Conservation (phyloP, 768 basidiomycete genomes). For the Paxillus rubicundulus region DNA sequence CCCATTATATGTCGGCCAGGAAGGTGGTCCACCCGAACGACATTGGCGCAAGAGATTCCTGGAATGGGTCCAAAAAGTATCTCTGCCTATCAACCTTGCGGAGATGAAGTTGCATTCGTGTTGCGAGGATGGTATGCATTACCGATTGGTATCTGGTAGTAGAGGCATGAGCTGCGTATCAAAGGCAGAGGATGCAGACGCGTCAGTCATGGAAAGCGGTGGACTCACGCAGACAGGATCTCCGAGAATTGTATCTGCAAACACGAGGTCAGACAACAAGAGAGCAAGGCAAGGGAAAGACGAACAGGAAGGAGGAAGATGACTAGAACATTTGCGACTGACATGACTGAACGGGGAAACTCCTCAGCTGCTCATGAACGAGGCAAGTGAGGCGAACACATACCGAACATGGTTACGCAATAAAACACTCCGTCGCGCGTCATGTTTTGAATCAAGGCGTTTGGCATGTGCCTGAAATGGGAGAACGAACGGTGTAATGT, state of each 20-base stretch:
- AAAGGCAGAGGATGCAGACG: too few relatives aligned
- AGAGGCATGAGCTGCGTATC: background rate
- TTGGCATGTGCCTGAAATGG: too few relatives aligned
- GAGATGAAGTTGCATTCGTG: conserved; percentile 1
- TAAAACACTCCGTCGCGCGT: too few relatives aligned
- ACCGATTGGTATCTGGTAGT: background rate
- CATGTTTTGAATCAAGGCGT: too few relatives aligned
- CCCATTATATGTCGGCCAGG: too few relatives aligned
- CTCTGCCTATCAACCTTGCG: background rate
- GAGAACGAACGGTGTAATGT: background rate
- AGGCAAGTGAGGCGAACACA: too few relatives aligned
- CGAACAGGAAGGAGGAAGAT: background rate
- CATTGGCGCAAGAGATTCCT: background rate
- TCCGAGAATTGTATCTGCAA: background rate
- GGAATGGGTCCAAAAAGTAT: background rate
- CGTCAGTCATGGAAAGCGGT: background rate
- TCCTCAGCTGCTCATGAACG: background rate
- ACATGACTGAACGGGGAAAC: background rate
- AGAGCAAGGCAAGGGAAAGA: background rate
- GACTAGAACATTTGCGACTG: background rate
- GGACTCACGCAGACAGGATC: background rate
- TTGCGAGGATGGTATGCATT: conserved; percentile 4
- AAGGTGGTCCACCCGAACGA: background rate
- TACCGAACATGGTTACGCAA: too few relatives aligned
- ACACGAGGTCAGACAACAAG: background rate